phyloP scores from a whole-genome alignment of 176 grass and related monocot genomes.

The Avena eriantha region DNA sequence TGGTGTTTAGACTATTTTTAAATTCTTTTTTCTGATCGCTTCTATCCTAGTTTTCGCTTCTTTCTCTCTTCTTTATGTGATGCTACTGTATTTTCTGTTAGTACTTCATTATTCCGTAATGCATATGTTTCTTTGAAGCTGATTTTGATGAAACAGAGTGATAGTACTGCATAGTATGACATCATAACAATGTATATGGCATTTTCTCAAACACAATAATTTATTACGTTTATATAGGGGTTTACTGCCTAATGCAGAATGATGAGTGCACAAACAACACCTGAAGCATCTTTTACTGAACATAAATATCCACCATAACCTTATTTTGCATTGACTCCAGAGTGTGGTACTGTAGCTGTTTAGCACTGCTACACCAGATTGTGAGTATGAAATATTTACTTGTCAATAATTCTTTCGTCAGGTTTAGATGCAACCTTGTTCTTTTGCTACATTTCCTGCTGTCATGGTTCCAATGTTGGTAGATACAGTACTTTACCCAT shows the following conservation, averaged over 20 bases:
- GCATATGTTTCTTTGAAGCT: conserved; percentile 28
- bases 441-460: background rate
- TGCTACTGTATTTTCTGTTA: background rate
- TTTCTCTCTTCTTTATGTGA: background rate
- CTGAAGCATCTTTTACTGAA: conserved; percentile 27
- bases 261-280: background rate
- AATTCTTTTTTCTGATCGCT: background rate
- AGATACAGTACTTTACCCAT: background rate
- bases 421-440: conserved; percentile 1
- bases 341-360: conserved; percentile 20
- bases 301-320: background rate
- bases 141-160: conserved; percentile 3
- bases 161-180: background rate
- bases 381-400: background rate
- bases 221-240: background rate
- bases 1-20: conserved; percentile 29
- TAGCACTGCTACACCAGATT: conserved; percentile 11
- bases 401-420: background rate
- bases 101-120: background rate
- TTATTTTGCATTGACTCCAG: background rate
- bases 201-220: background rate
- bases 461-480: background rate
- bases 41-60: background rate
- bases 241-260: conserved; percentile 30
- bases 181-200: background rate